Evolutionary conservation across 768 basidiomycete genomes (phyloP).

Genomic region (Hygrophoropsis aurantiaca): DNA sequence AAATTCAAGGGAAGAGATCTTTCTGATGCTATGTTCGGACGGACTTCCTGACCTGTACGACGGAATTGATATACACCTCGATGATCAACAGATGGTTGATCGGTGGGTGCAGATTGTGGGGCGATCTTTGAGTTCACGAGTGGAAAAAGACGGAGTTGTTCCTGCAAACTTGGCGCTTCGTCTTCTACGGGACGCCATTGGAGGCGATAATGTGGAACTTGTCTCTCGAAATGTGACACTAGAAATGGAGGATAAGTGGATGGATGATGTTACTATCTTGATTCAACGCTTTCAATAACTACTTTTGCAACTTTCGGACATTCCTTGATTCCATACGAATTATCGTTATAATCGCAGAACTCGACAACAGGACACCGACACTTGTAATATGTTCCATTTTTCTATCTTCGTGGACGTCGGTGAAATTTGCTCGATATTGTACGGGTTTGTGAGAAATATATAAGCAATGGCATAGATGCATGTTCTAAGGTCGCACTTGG

Average conservation of each 20-base stretch:
- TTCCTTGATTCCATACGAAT: not conserved
- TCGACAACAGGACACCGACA: not conserved
- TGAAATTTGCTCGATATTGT: no score
- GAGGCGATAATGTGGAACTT: conserved; percentile 38
- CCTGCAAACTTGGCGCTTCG: conserved; percentile 37
- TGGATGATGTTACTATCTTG: conserved; percentile 49
- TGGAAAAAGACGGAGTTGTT: conserved; percentile 6
- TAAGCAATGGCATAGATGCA: no score
- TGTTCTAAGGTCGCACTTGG: no score
- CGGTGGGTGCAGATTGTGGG: conserved; percentile 37
- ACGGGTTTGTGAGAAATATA: no score
- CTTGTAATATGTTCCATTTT: not conserved
- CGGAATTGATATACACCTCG: conserved; percentile 16
- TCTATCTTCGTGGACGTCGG: no score
- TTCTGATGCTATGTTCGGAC: conserved; percentile 46
- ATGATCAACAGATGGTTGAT: conserved; percentile 28
- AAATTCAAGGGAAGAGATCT: conserved; percentile 16
- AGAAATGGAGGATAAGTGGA: conserved; percentile 51
- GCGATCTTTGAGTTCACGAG: conserved; percentile 18
- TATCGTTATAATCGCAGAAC: not conserved
- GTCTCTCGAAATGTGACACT: conserved; percentile 46
- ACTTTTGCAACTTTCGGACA: not conserved
- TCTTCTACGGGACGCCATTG: conserved; percentile 42
- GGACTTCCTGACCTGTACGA: conserved; percentile 45
- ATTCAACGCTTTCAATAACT: conserved; percentile 35